Base-by-base conservation (phyloP, 2,329 filamentous ascomycete genomes). In the Podosphaera leucotricha region DNA sequence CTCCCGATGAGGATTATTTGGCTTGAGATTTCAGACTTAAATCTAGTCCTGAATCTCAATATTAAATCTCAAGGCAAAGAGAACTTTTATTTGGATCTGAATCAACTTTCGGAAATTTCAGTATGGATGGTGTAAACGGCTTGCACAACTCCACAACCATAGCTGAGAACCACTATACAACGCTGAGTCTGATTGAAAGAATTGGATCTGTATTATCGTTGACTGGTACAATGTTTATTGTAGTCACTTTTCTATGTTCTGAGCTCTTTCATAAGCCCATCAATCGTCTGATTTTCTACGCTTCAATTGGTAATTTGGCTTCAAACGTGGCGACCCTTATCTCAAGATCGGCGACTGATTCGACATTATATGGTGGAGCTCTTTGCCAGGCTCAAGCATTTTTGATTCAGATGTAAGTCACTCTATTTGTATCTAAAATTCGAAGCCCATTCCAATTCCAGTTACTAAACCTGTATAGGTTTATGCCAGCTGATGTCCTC, bases 391-490 rank as follows among this genome's bases (percentile, higher is more conserved):
- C 82, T 19, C 83, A 92, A 54, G 80, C 65, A 0, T 79, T 86
- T 50, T 59, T 92, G 8, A 82, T 92, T 49, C 83, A 92, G 57
- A 84, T 82, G 83, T 86, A 61, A 53, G 76, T 58, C 28, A 13
- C 13, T n/a, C 13, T 3, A 7, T 33, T 33, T 33, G 28, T n/a
- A 11, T 11, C 10, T 13, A 33, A 33, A 24, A 8, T 24, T 24
- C 22, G 18, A 21, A 15, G 11, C 2, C 7, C 18, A 4, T 16
- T 11, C 15, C 28, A 13, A 6, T 21, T 22, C 18, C n/a, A 24
- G 16, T 7, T 19, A 36, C 21, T 38, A 38, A 36, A 46, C 21
- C 22, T 6, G 24, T 36, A 10, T 54, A 84, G 78, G 76, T 85
- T 85, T 57, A 74, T 83, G 67, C 75, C 76, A 1, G 78, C 79